Evolutionary conservation across 164 flowering plant genomes (phyloP).

Genomic region (Buxus sempervirens): DNA sequence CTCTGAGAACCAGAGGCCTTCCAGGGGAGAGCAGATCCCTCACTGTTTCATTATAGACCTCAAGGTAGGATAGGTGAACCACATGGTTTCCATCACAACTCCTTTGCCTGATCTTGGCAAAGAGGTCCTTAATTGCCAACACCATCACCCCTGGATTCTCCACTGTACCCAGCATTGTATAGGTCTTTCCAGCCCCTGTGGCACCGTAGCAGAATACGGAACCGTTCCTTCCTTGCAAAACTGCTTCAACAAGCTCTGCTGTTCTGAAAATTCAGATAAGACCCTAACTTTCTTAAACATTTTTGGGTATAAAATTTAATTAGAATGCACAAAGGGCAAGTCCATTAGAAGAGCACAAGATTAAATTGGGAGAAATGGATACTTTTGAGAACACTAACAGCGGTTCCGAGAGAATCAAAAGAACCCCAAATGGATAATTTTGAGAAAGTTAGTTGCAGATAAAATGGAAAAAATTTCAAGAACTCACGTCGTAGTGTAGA

Average conservation of each 20-base stretch:
- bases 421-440: not conserved
- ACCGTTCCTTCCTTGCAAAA: constrained; percentile 85
- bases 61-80: constrained; percentile 93
- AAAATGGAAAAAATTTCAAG: not conserved
- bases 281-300: not conserved
- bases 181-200: constrained; percentile 95
- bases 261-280: constrained; percentile 50
- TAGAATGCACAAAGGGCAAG: not conserved
- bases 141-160: constrained; percentile 97
- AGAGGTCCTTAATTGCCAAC: constrained; percentile 88
- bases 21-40: constrained; percentile 91
- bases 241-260: constrained; percentile 83
- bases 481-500: constrained; percentile 82
- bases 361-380: not conserved
- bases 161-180: constrained; percentile 89
- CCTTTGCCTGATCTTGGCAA: constrained; percentile 71
- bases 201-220: constrained; percentile 97
- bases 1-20: constrained; percentile 87
- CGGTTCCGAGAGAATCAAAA: too few species aligned
- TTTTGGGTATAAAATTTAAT: not conserved
- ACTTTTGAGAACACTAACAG: not conserved
- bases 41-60: constrained; percentile 92
- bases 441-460: not conserved
- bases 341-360: not conserved
- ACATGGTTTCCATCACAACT: constrained; percentile 84